A percentile compares a stretch with the other conserved stretches of the same genome.
These are phyloP conservation scores for Heliophila coronopifolia DNA, from an alignment of 441 rosid species.

Conservation along the genomic window DNA sequence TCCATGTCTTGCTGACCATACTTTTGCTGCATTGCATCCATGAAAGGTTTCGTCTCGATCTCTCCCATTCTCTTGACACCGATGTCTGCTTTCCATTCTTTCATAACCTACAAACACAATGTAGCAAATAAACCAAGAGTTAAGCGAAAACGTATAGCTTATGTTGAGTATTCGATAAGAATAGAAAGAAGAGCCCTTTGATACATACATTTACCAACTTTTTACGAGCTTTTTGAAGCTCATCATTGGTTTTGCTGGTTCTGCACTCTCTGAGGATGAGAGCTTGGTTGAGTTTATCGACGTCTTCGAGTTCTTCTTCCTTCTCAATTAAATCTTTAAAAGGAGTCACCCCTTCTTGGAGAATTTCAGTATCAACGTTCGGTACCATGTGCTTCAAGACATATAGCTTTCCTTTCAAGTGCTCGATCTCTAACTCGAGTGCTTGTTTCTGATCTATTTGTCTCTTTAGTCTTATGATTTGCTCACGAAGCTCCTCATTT, in stretches of 20 bases:
- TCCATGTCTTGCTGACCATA: constrained; percentile 68
- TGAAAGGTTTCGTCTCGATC: constrained; percentile 63
- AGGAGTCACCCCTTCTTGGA: constrained; percentile 48
- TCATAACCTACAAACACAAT: constrained; percentile 21
- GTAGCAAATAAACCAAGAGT: not conserved
- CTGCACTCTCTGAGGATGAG: constrained; percentile 72
- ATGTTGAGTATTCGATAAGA: not conserved
- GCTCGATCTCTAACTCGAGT: constrained; percentile 75
- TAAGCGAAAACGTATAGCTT: not conserved
- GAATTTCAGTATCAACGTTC: constrained; percentile 50
- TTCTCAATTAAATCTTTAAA: constrained; percentile 55
- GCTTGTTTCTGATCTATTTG: constrained; percentile 75
- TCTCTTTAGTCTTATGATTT: constrained; percentile 57
- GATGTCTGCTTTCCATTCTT: constrained; percentile 32
- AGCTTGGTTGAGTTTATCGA: constrained; percentile 62
- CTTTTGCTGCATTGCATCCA: constrained; percentile 64
- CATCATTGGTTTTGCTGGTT: constrained; percentile 60
- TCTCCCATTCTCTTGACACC: constrained; percentile 95
- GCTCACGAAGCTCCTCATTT: constrained; percentile 72
- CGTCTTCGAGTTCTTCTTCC: constrained; percentile 57
- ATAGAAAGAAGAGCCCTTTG: not conserved
- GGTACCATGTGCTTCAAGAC: constrained; percentile 80
- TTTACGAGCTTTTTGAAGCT: constrained; percentile 86
- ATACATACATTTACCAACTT: constrained; percentile 65
- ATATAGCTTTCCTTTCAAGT: constrained; percentile 53